phyloP scores from a whole-genome alignment of 2,329 filamentous ascomycete species.

The Herpomyces periplanetae region DNA sequence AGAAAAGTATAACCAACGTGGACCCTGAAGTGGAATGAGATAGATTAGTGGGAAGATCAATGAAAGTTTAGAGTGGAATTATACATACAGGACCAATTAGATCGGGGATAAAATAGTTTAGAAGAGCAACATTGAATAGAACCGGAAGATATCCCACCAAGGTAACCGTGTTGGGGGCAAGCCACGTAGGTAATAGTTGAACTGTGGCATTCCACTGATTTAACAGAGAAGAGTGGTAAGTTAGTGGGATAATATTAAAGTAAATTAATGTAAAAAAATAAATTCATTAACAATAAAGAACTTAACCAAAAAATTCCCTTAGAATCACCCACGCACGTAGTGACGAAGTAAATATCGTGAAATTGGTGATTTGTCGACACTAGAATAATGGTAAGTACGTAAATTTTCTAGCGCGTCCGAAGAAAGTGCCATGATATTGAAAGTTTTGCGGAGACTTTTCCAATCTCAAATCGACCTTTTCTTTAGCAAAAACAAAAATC shows the following conservation, averaged over 20 bases:
- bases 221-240: conserved; percentile 2
- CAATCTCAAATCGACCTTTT: too few species aligned
- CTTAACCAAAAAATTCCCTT: conserved; percentile 2
- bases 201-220: conserved; percentile 82
- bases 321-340: conserved; percentile 23
- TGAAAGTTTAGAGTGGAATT: conserved; percentile 1
- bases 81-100: conserved; percentile 40
- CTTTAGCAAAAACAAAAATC: too few species aligned
- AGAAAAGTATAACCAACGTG: conserved; percentile 73
- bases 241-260: conserved; percentile 1
- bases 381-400: conserved; percentile 85
- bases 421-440: too few species aligned
- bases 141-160: conserved; percentile 82
- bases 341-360: conserved; percentile 76
- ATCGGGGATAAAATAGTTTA: conserved; percentile 54
- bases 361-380: conserved; percentile 72
- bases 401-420: conserved; percentile 67
- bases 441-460: too few species aligned
- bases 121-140: conserved; percentile 31
- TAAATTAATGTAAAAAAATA: not conserved
- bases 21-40: conserved; percentile 15
- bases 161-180: conserved; percentile 92
- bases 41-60: conserved; percentile 1
- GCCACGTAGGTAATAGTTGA: conserved; percentile 63
- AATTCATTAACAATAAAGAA: conserved; percentile 1